Evolutionary conservation across 2,329 filamentous ascomycete genomes (phyloP).

Genomic region (Diaporthe batatas): DNA sequence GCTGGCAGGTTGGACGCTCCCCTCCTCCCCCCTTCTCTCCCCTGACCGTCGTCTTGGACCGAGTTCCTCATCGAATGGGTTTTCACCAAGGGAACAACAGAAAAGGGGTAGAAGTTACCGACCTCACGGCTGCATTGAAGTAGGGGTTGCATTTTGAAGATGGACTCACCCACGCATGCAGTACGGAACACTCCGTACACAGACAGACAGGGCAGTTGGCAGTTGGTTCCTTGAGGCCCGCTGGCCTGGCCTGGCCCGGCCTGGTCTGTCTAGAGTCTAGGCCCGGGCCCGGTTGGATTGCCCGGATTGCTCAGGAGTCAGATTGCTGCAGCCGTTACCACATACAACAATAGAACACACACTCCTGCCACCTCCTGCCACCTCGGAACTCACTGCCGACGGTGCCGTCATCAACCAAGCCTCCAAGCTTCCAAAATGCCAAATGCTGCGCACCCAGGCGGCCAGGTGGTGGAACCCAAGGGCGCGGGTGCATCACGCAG

Average conservation of each 20-base stretch:
- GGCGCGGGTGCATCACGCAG: background rate
- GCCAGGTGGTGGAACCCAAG: background rate
- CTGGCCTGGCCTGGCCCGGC: background rate
- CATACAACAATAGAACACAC: constrained; percentile 17
- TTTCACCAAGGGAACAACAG: background rate
- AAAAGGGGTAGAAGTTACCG: constrained; percentile 13
- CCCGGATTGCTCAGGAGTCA: too few relatives aligned
- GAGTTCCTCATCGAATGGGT: background rate
- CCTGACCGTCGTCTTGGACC: constrained; percentile 26
- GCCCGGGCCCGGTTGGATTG: background rate
- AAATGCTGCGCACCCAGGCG: background rate
- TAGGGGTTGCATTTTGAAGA: background rate
- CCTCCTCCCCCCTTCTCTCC: background rate
- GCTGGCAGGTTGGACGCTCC: background rate
- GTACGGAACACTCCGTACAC: too few relatives aligned
- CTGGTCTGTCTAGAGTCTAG: constrained; percentile 4
- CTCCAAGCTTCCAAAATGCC: background rate
- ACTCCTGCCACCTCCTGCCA: too few relatives aligned
- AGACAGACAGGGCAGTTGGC: too few relatives aligned
- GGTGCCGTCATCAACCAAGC: background rate
- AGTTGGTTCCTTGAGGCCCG: background rate
- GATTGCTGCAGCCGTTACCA: constrained; percentile 23
- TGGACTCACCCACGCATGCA: background rate
- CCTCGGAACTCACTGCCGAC: background rate
- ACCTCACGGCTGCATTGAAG: constrained; percentile 18